Conservation (phyloP, 306 rosid species). For the Abrus precatorius region DNA sequence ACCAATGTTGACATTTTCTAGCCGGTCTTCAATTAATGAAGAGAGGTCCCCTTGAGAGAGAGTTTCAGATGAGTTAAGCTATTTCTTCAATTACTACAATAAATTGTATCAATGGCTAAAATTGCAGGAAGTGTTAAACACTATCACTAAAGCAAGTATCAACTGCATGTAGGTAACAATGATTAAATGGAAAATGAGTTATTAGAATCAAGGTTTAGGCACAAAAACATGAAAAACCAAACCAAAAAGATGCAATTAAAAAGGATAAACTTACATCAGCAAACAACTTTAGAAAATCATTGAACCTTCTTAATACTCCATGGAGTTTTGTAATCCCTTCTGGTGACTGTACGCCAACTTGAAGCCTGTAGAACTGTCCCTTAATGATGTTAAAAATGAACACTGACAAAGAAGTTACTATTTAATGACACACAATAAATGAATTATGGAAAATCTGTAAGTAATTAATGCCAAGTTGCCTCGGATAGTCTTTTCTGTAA, state of each 20-base stretch:
- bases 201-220: constrained; percentile 18
- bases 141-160: constrained; percentile 23
- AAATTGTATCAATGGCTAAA: constrained; percentile 33
- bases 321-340: constrained; percentile 75
- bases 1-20: neutral
- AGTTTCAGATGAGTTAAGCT: neutral
- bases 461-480: constrained; percentile 10
- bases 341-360: constrained; percentile 94
- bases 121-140: neutral
- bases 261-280: constrained; percentile 74
- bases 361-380: constrained; percentile 99
- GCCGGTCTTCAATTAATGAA: constrained; percentile 2
- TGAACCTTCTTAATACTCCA: constrained; percentile 89
- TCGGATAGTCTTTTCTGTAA: constrained; percentile 21
- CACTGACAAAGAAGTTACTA: constrained; percentile 41
- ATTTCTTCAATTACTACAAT: constrained; percentile 14
- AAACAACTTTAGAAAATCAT: constrained; percentile 88
- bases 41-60: constrained; percentile 7
- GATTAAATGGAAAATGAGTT: constrained; percentile 7
- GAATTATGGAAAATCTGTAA: constrained; percentile 17
- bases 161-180: neutral
- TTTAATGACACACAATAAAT: constrained; percentile 35
- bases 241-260: constrained; percentile 5
- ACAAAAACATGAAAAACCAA: neutral
- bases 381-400: constrained; percentile 68